Conservation (phyloP, 116 monocot genomes). For the Dioscorea cayenensis region DNA sequence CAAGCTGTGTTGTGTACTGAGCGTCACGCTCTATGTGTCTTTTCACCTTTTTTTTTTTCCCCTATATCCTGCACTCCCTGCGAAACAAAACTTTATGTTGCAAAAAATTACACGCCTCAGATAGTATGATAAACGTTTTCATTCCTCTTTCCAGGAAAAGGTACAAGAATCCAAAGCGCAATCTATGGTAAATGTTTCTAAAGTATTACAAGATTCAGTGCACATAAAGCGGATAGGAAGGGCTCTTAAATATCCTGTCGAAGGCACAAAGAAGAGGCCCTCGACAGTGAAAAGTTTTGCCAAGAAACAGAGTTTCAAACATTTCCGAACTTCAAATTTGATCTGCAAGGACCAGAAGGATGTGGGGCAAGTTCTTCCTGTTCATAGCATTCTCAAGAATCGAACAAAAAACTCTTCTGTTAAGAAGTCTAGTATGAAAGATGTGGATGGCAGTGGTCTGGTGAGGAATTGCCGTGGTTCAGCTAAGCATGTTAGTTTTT, state of each 20-base stretch:
- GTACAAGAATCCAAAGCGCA: slow-evolving; percentile 18
- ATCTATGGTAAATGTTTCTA: slow-evolving; percentile 19
- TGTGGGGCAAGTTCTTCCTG: slow-evolving; percentile 9
- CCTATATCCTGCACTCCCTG: neutral
- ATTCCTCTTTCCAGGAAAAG: slow-evolving; percentile 36
- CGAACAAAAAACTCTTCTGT: slow-evolving; percentile 16
- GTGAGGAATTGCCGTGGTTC: slow-evolving; percentile 12
- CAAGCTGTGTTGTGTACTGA: no score
- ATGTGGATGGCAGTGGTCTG: slow-evolving; percentile 7
- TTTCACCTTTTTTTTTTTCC: no score
- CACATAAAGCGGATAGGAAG: slow-evolving; percentile 25
- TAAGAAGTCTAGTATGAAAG: slow-evolving; percentile 10
- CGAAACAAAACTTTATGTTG: neutral
- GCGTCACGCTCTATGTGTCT: no score
- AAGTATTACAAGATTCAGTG: slow-evolving; percentile 22
- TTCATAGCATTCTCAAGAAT: slow-evolving; percentile 50
- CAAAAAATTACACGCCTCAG: neutral
- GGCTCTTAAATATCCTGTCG: slow-evolving; percentile 9
- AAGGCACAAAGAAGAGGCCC: slow-evolving; percentile 28
- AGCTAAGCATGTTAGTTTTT: slow-evolving; percentile 46
- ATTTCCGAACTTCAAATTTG: slow-evolving; percentile 15
- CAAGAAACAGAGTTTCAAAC: slow-evolving; percentile 24
- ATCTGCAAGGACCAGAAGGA: slow-evolving; percentile 16
- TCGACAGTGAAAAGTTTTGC: slow-evolving; percentile 13
- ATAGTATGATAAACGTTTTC: neutral